A percentile compares a stretch with the other conserved stretches of the same genome.
These are phyloP conservation scores for Wickerhamomyces queroliae DNA, from an alignment of 805 yeast species.

Conservation along the genomic window DNA sequence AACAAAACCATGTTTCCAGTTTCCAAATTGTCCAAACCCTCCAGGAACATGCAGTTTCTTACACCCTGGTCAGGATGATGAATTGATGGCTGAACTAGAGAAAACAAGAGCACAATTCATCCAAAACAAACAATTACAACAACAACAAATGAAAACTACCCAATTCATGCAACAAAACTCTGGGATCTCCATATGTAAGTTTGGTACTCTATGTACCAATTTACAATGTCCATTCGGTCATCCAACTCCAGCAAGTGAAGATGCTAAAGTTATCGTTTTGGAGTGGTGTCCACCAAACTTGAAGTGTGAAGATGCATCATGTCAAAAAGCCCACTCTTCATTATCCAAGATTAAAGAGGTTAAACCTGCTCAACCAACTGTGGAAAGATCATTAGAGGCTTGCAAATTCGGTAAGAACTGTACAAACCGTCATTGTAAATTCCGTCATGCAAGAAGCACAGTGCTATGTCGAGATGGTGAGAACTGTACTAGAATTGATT, in stretches of 20 bases:
- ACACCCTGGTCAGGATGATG: constrained; percentile 84
- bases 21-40: constrained; percentile 71
- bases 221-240: constrained; percentile 85
- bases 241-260: constrained; percentile 81
- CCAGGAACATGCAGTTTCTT: constrained; percentile 79
- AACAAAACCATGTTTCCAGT: constrained; percentile 64
- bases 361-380: constrained; percentile 25
- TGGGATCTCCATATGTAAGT: constrained; percentile 66
- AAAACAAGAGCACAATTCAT: constrained; percentile 48
- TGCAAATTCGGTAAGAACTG: constrained; percentile 78
- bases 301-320: constrained; percentile 51
- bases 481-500: constrained; percentile 71
- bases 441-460: constrained; percentile 74
- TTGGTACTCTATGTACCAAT: constrained; percentile 68
- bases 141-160: constrained; percentile 26
- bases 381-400: constrained; percentile 66
- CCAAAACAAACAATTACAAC: constrained; percentile 19
- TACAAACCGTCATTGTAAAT: constrained; percentile 72
- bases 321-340: constrained; percentile 81
- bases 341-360: constrained; percentile 43
- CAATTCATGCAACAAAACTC: constrained; percentile 25
- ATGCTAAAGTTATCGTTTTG: constrained; percentile 58
- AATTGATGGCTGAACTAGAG: constrained; percentile 60
- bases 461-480: constrained; percentile 80
- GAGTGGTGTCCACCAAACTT: constrained; percentile 78